phyloP scores from a whole-genome alignment of 345 rosid species.

The Populus deltoides region DNA sequence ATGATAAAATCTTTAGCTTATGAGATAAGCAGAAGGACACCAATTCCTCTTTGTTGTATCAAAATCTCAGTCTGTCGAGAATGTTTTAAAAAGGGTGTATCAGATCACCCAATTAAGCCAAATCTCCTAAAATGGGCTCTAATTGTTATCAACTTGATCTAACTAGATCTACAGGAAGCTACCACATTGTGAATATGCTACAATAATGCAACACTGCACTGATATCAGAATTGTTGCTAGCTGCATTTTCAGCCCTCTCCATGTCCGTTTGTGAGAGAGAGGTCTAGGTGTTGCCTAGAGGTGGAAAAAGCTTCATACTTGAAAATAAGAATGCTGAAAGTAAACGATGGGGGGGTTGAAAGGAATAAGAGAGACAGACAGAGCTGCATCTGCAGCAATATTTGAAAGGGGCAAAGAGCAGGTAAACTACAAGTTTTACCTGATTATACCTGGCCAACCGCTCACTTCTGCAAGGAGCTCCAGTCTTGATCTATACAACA shows the following conservation, averaged over 20 bases:
- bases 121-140: background rate
- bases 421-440: slow-evolving; percentile 39
- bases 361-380: background rate
- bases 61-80: background rate
- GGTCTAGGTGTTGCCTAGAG: background rate
- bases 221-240: background rate
- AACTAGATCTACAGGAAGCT: background rate
- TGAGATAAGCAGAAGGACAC: background rate
- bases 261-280: background rate
- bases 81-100: background rate
- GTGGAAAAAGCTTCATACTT: background rate
- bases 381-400: background rate
- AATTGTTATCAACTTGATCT: background rate
- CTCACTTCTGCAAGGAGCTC: slow-evolving; percentile 98
- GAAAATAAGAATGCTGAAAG: background rate
- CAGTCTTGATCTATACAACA: slow-evolving; percentile 81
- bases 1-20: background rate
- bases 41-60: background rate
- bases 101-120: background rate
- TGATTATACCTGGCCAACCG: slow-evolving; percentile 95
- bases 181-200: background rate
- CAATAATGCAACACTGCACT: background rate
- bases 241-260: background rate
- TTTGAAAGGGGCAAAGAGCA: background rate
- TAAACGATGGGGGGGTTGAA: background rate